phyloP scores from a whole-genome alignment of 768 basidiomycete genomes.

The Boletus insuetus region DNA sequence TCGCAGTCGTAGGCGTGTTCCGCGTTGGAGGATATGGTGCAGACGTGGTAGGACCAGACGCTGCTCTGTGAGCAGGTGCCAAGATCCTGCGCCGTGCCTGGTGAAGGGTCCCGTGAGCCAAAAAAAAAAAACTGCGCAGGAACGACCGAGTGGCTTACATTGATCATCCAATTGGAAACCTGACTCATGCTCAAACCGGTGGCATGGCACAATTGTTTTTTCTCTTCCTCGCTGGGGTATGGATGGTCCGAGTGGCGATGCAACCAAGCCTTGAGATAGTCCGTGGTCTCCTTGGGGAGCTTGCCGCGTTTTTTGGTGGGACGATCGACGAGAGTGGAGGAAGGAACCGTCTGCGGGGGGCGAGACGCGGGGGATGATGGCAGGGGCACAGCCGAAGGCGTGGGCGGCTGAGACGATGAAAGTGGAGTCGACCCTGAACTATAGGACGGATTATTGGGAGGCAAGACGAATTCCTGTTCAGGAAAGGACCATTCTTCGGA shows the following conservation, averaged over 20 bases:
- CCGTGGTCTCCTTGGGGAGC: constrained; percentile 87
- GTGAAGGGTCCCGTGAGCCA: constrained; percentile 11
- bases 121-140: constrained; percentile 1
- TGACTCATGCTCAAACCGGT: constrained; percentile 87
- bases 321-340: constrained; percentile 66
- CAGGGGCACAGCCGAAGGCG: constrained; percentile 35
- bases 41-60: constrained; percentile 74
- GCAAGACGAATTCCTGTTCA: constrained; percentile 53
- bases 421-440: constrained; percentile 35
- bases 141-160: constrained; percentile 44
- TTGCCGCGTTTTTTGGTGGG: constrained; percentile 83
- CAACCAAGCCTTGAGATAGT: constrained; percentile 86
- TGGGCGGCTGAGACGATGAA: constrained; percentile 39
- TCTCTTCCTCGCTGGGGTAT: constrained; percentile 87
- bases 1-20: constrained; percentile 18
- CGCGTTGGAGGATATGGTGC: constrained; percentile 60
- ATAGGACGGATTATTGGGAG: constrained; percentile 27
- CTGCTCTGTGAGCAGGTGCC: constrained; percentile 75
- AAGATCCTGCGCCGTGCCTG: constrained; percentile 82
- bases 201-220: constrained; percentile 83
- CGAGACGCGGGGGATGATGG: constrained; percentile 45
- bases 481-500: constrained; percentile 74
- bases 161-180: constrained; percentile 94
- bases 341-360: constrained; percentile 49
- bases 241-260: constrained; percentile 87